These are phyloP conservation scores for Zostera marina DNA, from an alignment of 116 monocot species.

Conservation along the genomic window DNA sequence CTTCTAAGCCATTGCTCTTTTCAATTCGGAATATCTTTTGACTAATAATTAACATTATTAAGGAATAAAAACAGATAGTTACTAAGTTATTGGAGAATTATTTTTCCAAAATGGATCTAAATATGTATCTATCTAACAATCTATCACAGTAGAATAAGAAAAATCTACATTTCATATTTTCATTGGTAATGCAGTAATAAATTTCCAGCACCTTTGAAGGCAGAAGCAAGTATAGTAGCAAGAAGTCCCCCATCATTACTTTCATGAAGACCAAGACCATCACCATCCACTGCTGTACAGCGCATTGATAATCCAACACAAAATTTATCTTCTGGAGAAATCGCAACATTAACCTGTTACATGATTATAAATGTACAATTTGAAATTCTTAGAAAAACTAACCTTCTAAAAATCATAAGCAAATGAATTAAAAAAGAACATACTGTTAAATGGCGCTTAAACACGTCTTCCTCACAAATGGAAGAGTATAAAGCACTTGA, in stretches of 20 bases:
- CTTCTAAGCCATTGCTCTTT: too few species aligned
- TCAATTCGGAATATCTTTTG: too few species aligned
- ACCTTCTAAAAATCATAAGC: not conserved
- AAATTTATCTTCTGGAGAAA: constrained; percentile 49
- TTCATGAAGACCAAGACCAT: constrained; percentile 82
- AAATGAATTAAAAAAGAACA: not conserved
- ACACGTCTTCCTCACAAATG: constrained; percentile 56
- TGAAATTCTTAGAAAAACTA: not conserved
- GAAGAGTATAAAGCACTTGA: constrained; percentile 77
- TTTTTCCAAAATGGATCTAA: too few species aligned
- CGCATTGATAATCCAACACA: constrained; percentile 70
- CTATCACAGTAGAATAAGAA: not conserved
- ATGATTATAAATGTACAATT: not conserved
- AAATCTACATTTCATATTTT: not conserved
- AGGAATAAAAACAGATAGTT: not conserved
- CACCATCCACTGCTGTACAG: constrained; percentile 64
- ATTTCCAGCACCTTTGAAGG: constrained; percentile 63
- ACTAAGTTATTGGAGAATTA: too few species aligned
- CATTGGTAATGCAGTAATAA: not conserved
- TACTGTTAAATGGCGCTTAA: constrained; percentile 72
- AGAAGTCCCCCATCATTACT: constrained; percentile 90
- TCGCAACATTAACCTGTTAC: constrained; percentile 58
- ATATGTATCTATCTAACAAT: too few species aligned
- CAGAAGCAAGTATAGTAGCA: constrained; percentile 66
- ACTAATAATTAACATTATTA: too few species aligned